Evolutionary conservation across 2,329 filamentous ascomycete species (phyloP), one percentile per base, ranked within the genome.

Genomic region (Bipolaris bicolor): DNA sequence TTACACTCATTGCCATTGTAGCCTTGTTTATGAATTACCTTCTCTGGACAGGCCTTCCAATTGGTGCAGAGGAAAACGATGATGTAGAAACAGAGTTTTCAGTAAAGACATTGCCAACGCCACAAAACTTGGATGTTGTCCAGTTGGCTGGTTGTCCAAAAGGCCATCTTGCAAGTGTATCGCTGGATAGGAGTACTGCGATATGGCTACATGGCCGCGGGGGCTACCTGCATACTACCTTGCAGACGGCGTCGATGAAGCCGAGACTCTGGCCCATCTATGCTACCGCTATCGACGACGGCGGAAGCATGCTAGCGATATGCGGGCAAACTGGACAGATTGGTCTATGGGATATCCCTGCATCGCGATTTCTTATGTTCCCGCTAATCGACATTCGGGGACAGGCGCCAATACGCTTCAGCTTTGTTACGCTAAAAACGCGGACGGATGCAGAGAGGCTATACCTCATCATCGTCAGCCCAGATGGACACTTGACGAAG

Each of bases 11-110:
- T 15, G 86, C 86, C 7, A 84, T 84, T 16, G 83, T 93, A 24
- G 86, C 86, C 1, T 76, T 92, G 7, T 79, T 93, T 7, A 90
- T 91, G 80, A 91, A 88, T 61, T 90, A 90, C 66, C 79, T 94
- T 5, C 78, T 94, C 0, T 90, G 86, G 83, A 87, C 88, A 56
- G 86, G 89, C 52, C 67, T 79, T 22, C 76, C 78, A 34, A 77
- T 78, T 33, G 66, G 69, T 15, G 75, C 80, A 18, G 77, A 77
- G 13, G 80, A 81, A 1, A 77, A 78, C 6, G 78, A 83, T 7
- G 77, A 81, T 5, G 79, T 82, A 6, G 77, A 81, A 37, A 80
- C 84, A 0, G 76, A 84, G 1, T 75, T 93, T 11, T 83, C 82
- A 0, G 80, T 91, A 45, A 84, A 83, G 49, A 86, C 85, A 1